Evolutionary conservation across 164 flowering plant genomes (phyloP), one percentile per base, ranked within the genome.

Genomic region (Nelumbo lutea): DNA sequence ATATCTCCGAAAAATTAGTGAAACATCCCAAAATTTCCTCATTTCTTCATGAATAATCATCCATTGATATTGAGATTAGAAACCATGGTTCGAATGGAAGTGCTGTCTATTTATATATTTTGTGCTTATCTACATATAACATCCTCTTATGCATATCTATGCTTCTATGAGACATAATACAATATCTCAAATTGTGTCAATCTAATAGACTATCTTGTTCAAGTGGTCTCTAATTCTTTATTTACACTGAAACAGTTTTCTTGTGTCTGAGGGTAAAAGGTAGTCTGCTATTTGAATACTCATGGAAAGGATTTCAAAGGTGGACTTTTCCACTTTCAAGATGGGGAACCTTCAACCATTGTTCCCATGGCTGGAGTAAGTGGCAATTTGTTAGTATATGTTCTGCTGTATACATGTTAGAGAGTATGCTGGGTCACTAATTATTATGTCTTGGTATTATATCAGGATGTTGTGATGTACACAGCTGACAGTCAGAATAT

Each of bases 291-390:
- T 73, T 72, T 95, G 78, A 95, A 93, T 78, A 86, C 73, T 74
- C 82, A 80, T 70, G 89, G 78, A 57, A 76, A 79, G 75, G 96
- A 90, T 78, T 96, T 90, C 70, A 60, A 74, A 50, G 99, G 99
- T 64, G 99, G 99, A 52, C 72, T 83, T 40, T 91, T 96, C 80
- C 95, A 87, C 78, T 96, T 96, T 77, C 96, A 86, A 73, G 89
- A 87, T 73, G 98, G 98, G 52, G 87, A 88, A 67, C 99, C 96
- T 27, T 57, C 80, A 52, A 83, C 88, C 47, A 44, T 90, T 70
- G 75, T 73, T 58, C 98, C 99, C 61, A 72, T 76, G 78, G 82
- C 87, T 75, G 99, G 99, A 59, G 98, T 94, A 88, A 87, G 96
- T 81, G 27, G 46, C 67, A 59, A 10, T 43, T 61, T 39, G 45